Evolutionary conservation across 768 basidiomycete species (phyloP).

Genomic region (Cystobasidium tubakii): DNA sequence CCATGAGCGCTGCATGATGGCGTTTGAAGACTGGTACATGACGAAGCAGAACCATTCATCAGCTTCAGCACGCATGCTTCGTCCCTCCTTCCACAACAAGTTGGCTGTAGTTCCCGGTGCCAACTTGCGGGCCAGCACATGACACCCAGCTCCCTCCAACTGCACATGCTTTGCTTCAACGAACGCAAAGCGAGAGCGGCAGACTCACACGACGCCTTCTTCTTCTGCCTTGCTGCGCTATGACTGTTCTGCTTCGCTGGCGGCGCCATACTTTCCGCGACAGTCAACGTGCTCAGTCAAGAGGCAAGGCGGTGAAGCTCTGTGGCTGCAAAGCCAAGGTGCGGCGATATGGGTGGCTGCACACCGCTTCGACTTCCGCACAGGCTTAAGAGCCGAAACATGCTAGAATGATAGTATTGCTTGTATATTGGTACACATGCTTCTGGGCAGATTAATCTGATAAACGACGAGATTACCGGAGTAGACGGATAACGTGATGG

Average conservation of each 20-base stretch:
- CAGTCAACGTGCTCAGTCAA: neutral
- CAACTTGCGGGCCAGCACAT: neutral
- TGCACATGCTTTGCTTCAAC: too few relatives aligned
- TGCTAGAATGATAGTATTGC: neutral
- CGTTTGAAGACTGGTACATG: slow-evolving; percentile 16
- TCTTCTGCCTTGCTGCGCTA: neutral
- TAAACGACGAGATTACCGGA: neutral
- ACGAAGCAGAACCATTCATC: neutral
- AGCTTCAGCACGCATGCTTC: too few relatives aligned
- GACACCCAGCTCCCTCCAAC: neutral
- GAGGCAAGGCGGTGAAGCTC: too few relatives aligned
- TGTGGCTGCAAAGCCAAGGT: neutral
- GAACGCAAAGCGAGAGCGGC: neutral
- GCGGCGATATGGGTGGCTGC: neutral
- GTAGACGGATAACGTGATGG: neutral
- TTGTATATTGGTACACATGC: neutral
- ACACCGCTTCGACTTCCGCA: too few relatives aligned
- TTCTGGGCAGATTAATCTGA: neutral
- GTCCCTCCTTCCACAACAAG: neutral
- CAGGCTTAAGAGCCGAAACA: too few relatives aligned
- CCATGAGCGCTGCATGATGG: slow-evolving; percentile 20
- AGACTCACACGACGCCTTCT: neutral
- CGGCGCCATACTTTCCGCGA: neutral
- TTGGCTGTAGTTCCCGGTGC: neutral
- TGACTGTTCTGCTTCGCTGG: neutral